Evolutionary conservation across 495 filamentous ascomycete species (phyloP), one percentile per base, ranked within the genome.

Genomic region (Daldinia concentrica): DNA sequence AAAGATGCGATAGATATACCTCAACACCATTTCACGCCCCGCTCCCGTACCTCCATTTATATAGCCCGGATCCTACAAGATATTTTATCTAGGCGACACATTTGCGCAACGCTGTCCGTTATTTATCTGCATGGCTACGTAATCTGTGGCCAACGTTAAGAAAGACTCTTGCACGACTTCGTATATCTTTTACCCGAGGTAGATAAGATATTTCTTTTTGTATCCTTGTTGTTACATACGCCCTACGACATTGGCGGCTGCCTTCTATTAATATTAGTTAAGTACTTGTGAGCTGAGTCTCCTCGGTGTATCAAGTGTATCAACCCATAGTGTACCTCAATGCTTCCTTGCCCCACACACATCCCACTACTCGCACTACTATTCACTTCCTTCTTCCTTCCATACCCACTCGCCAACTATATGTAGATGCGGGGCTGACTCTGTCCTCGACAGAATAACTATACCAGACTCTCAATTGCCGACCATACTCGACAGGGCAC

Each of bases 71-170:
- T 67, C 59, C 36, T 51, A 54, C 63, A 63, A 45, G 55, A 41
- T 41, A 57, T 50, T 54, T 55, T 17, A 63, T 52, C 51, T 66
- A 64, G 62, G 60, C 65, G 65, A 60, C 62, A 56, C 70, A 73
- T 68, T 58, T 58, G 62, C 54, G 48, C 72, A 56, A 76, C 66
- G 54, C 70, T 62, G 65, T 67, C 68, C 56, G 72, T 62, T 30
- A 32, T 12, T 57, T 59, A 74, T 69, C 76, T 77, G 76, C 60
- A 77, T 77, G 69, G 74, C 72, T 62, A 79, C 76, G 78, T 76
- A 77, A 77, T 79, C 68, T 71, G 64, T 58, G 74, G 62, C 62
- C 68, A 62, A 69, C 52, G 55, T 36, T 22, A 58, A 68, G 62
- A 60, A 62, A 29, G 14, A 37, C 29, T 65, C 19, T 59, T 41